Evolutionary conservation across 306 rosid genomes (phyloP).

Genomic region (Vigna mungo): DNA sequence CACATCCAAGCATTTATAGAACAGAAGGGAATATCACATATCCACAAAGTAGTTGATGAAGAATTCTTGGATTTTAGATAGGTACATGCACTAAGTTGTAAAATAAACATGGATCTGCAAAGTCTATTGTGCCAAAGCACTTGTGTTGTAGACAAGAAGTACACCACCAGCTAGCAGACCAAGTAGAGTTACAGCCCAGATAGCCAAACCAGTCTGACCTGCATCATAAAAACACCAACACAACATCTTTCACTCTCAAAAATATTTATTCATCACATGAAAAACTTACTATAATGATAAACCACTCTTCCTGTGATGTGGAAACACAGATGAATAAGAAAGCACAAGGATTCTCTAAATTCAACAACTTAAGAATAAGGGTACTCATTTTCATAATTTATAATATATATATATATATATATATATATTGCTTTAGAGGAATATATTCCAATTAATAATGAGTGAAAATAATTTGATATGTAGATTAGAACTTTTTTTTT

Average conservation of each 20-base stretch:
- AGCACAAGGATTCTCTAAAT: not conserved
- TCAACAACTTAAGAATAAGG: not conserved
- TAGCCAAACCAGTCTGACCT: conserved; percentile 92
- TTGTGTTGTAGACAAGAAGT: conserved; percentile 97
- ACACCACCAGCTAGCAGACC: conserved; percentile 94
- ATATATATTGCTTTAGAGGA: not conserved
- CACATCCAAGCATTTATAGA: conserved; percentile 39
- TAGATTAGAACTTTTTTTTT: not conserved
- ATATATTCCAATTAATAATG: not conserved
- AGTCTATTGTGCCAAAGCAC: conserved; percentile 86
- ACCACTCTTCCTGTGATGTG: not conserved
- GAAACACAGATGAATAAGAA: not conserved
- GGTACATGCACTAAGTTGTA: conserved; percentile 40
- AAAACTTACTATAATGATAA: not conserved
- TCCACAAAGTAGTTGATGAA: conserved; percentile 47
- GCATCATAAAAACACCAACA: conserved; percentile 14
- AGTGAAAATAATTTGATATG: not conserved
- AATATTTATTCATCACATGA: not conserved
- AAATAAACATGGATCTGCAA: conserved; percentile 17
- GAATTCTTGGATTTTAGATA: conserved; percentile 43
- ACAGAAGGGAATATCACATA: conserved; percentile 36
- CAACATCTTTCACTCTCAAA: not conserved
- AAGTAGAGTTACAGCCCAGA: conserved; percentile 89
- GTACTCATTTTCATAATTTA: not conserved
- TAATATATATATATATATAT: not conserved